Conservation (phyloP, 2,329 filamentous ascomycete genomes). For the Emydomyces testavorans region DNA sequence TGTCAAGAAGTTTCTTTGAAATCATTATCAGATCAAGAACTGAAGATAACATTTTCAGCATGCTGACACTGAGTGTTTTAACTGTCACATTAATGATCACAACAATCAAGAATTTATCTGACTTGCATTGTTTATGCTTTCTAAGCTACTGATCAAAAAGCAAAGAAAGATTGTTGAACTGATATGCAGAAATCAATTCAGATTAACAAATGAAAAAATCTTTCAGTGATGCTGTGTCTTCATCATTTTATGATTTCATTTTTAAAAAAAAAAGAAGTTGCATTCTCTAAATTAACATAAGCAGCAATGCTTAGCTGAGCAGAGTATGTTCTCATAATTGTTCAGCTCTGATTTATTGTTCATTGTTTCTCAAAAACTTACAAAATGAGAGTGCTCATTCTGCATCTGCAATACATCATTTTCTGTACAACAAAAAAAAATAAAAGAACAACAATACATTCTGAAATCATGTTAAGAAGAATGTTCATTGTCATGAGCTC, state of each 20-base stretch:
- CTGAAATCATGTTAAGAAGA: conserved; percentile 17
- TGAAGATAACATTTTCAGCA: conserved; percentile 19
- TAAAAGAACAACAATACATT: conserved; percentile 17
- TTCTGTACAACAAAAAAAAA: conserved; percentile 10
- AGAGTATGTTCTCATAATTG: too few relatives aligned
- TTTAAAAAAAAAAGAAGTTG: too few relatives aligned
- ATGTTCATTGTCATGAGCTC: conserved; percentile 14
- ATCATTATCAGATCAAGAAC: conserved; percentile 6
- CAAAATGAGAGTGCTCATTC: conserved; percentile 16
- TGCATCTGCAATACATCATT: conserved; percentile 12
- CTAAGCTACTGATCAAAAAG: conserved; percentile 13
- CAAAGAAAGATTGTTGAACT: conserved; percentile 14
- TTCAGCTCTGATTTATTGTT: too few relatives aligned
- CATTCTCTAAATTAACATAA: too few relatives aligned
- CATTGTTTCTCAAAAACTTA: too few relatives aligned
- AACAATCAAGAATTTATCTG: neutral
- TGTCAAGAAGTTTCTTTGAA: conserved; percentile 12
- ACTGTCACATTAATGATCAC: conserved; percentile 15
- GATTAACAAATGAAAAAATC: too few relatives aligned
- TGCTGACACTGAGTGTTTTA: conserved; percentile 18
- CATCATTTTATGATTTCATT: too few relatives aligned
- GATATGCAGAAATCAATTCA: too few relatives aligned
- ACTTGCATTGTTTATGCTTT: neutral
- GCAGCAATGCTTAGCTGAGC: too few relatives aligned
- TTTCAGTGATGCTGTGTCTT: too few relatives aligned